Base-by-base conservation (phyloP, 176 grass and related monocot species). In the Musa schizocarpa region DNA sequence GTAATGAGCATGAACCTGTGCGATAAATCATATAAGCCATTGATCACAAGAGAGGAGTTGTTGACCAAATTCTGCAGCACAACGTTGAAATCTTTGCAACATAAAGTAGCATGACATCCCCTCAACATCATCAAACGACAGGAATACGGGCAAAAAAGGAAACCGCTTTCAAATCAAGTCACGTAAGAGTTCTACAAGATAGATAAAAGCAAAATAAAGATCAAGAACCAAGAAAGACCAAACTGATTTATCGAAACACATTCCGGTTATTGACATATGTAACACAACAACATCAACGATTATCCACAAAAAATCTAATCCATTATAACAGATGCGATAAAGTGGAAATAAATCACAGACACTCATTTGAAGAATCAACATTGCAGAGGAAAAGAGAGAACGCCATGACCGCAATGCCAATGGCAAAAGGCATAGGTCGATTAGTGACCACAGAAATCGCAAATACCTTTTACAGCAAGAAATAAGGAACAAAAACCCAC, bases 1-100 rank as follows among this genome's bases (percentile, higher is more conserved):
- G 88, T 83, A 93, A 84, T 91, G 87, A 3, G 81, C 88, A 78
- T 82, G 81, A 82, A 76, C 94, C 94, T 98, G 83, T 93, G 25
- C 66, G 85, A 68, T 55, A 83, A 69, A 79, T 52, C 68, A 80
- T 76, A 85, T 56, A 85, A 59, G 81, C 83, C 69, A 54, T 70
- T 84, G 86, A 77, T 43, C 3, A 43, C 34, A 43, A 43, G 34
- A 43, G 34, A 6, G 34, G 5, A 6, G 34, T 5, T 6, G 34
- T 43, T 43, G 85, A 83, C 77, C 63, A 76, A 11, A 74, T 0
- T 56, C n/a, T 23, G 52, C 69, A 56, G 81, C 66, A 76, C 34
- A 63, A 63, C 13, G 23, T 11, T 17, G 3, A 58, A 62, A 70
- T 1, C 10, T 70, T 70, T 52, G 68, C 16, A 22, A 53, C 62